phyloP scores from a whole-genome alignment of 257 asterid species.

The Scutellaria barbata region DNA sequence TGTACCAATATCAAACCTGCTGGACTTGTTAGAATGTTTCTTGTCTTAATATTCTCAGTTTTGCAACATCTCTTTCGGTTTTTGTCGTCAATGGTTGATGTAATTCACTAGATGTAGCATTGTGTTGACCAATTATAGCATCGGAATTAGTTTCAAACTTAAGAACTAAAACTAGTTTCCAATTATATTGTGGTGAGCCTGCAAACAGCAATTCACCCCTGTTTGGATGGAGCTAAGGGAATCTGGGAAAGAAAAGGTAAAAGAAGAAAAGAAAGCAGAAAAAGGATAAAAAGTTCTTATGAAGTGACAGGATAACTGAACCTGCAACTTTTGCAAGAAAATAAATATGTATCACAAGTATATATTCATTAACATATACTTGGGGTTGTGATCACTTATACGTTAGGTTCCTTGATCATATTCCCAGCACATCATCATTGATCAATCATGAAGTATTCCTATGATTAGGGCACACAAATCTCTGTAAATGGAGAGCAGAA shows the following conservation, averaged over 20 bases:
- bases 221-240: not conserved
- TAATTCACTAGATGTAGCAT: too few species aligned
- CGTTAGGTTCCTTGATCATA: too few species aligned
- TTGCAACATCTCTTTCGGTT: not conserved
- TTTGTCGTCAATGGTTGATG: not conserved
- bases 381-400: too few species aligned
- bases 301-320: not conserved
- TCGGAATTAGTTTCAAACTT: not conserved
- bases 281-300: not conserved
- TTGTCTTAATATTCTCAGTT: conserved; percentile 6
- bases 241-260: not conserved
- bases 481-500: not conserved
- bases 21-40: conserved; percentile 21
- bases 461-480: not conserved
- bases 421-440: not conserved
- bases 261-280: not conserved
- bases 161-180: not conserved
- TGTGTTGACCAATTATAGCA: not conserved
- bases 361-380: too few species aligned
- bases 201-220: too few species aligned
- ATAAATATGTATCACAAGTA: too few species aligned
- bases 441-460: not conserved
- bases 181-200: not conserved
- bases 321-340: not conserved
- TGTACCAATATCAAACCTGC: conserved; percentile 19